Conservation (phyloP, 192 early-diverging fungal species). For the Gonapodya prolifera region DNA sequence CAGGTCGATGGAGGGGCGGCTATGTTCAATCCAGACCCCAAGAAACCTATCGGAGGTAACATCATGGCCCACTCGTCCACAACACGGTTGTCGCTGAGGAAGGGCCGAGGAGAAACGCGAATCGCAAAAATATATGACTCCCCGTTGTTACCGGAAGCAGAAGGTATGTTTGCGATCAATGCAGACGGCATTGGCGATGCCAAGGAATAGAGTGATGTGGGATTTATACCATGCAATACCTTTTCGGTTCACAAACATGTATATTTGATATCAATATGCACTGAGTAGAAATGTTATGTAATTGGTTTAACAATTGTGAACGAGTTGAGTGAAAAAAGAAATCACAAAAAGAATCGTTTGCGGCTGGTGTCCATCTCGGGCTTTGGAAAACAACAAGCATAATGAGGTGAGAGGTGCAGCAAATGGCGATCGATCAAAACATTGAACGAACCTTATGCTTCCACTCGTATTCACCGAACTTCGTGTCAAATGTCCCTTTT, state of each 20-base stretch:
- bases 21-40: conserved; percentile 81
- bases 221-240: no score
- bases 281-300: no score
- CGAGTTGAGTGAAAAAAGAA: no score
- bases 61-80: conserved; percentile 98
- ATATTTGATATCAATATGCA: no score
- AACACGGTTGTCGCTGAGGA: conserved; percentile 88
- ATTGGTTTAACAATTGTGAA: no score
- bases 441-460: conserved; percentile 52
- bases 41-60: conserved; percentile 96
- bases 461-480: conserved; percentile 92
- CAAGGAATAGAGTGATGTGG: conserved; percentile 58
- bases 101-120: conserved; percentile 80
- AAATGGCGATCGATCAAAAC: conserved; percentile 13
- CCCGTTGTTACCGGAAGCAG: conserved; percentile 82
- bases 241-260: no score
- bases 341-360: conserved; percentile 68
- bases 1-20: conserved; percentile 77
- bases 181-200: conserved; percentile 80
- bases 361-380: conserved; percentile 84
- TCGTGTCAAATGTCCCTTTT: conserved; percentile 84
- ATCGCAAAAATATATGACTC: conserved; percentile 97
- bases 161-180: conserved; percentile 84
- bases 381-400: conserved; percentile 12
- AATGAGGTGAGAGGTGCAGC: conserved; percentile 7